A percentile compares a stretch with the other conserved stretches of the same genome.
Evolutionary conservation across 148 eudicot genomes (phyloP).

Genomic region (Rhododendron ferrugineum): DNA sequence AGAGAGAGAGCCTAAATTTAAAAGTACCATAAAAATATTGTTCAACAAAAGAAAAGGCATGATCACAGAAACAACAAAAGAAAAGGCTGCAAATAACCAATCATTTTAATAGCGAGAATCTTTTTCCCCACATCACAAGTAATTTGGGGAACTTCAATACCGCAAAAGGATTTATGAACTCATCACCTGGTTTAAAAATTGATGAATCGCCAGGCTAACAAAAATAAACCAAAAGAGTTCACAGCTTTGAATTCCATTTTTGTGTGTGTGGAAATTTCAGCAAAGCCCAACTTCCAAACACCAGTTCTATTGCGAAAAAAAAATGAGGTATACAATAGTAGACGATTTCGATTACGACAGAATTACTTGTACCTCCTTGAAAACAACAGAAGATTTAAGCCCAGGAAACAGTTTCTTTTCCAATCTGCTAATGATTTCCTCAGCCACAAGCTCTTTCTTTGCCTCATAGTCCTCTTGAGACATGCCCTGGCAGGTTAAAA

Average conservation of each 20-base stretch:
- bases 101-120: background rate
- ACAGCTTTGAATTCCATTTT: background rate
- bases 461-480: constrained; percentile 59
- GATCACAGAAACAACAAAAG: too few species aligned
- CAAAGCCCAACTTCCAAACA: background rate
- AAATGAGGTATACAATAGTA: background rate
- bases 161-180: background rate
- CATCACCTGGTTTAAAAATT: background rate
- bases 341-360: background rate
- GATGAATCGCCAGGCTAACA: background rate
- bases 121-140: background rate
- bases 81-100: background rate
- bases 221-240: background rate
- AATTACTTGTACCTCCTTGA: constrained; percentile 59
- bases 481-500: constrained; percentile 49
- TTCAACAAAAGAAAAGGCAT: too few species aligned
- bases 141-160: background rate
- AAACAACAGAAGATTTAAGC: constrained; percentile 65
- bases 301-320: background rate
- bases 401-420: constrained; percentile 89
- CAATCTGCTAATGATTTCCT: constrained; percentile 78
- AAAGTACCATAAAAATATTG: too few species aligned
- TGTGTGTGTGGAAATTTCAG: background rate
- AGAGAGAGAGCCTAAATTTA: too few species aligned
- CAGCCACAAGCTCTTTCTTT: constrained; percentile 85